Evolutionary conservation across 306 rosid species (phyloP), one percentile per base, ranked within the genome.

Genomic region (Purshia tridentata): DNA sequence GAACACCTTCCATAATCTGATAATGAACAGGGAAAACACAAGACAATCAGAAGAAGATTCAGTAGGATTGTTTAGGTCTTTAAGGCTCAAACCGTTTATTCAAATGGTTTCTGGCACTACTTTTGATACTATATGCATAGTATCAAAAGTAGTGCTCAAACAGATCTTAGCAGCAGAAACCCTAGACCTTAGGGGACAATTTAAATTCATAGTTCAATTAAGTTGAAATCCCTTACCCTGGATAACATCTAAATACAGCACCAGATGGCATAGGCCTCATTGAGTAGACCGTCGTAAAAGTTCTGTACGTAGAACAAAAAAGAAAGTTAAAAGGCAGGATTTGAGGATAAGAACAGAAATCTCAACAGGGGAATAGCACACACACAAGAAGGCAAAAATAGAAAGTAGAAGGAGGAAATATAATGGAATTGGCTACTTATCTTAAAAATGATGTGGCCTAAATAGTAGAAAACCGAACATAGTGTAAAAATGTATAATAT

Each of bases 221-320:
- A 2, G 9, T 48, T 48, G 48, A 48, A 69, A 55, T 72, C 20
- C 62, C 88, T 81, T 89, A 94, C 98, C 92, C 96, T 23, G 97
- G 98, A 86, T 89, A 94, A 75, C 89, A 86, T 81, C 98, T 88
- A 72, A 94, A 91, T 69, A 91, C 84, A 74, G 98, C 98, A 70
- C 97, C 98, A 47, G 86, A 76, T 81, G 96, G 86, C 79, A 94
- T 78, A 54, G 97, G 98, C 84, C 96, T 89, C 97, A 94, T 94
- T 58, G 86, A 84, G 82, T 94, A 94, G 52, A 85, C 96, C 13
- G 87, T 76, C 18, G 96, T 88, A 75, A 91, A 94, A 52, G 97
- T 85, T 77, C 98, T 91, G 96, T n/a, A n/a, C n/a, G n/a, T 65
- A 77, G 57, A 78, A 72, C 35, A 72, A 77, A 67, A 57, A 29